Percentiles rank a stretch among this genome's conserved stretches.
Conservation (phyloP, 2,329 filamentous ascomycete species). For the Monosporascus sp. region DNA sequence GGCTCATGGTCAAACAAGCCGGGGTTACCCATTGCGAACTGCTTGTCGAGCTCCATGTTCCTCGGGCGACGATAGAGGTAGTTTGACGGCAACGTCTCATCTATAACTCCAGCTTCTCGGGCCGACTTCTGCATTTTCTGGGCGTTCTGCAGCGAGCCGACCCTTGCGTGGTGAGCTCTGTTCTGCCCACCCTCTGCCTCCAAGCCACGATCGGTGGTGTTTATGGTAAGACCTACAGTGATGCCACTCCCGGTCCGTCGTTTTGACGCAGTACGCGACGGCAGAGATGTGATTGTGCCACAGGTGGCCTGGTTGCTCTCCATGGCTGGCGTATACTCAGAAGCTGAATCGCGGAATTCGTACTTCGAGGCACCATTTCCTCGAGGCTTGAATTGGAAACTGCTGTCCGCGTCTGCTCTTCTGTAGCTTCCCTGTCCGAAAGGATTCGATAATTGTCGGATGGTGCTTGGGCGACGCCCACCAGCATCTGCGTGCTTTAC, state of each 20-base stretch:
- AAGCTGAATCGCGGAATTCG: slow-evolving; percentile 25
- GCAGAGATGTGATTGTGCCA: slow-evolving; percentile 4
- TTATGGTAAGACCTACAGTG: not conserved
- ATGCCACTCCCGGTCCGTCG: not conserved
- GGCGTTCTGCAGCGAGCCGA: too few relatives aligned
- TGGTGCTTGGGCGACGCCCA: not conserved
- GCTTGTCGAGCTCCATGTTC: not conserved
- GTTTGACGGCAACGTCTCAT: slow-evolving; percentile 6
- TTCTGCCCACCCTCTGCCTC: too few relatives aligned
- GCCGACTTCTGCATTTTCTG: too few relatives aligned
- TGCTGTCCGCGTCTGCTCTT: slow-evolving; percentile 4
- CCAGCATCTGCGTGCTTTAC: not conserved
- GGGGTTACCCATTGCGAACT: slow-evolving; percentile 6
- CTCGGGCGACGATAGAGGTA: not conserved
- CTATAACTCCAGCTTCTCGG: not conserved
- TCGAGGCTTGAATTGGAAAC: slow-evolving; percentile 12
- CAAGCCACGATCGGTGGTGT: not conserved
- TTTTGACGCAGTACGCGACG: not conserved
- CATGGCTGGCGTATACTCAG: slow-evolving; percentile 14
- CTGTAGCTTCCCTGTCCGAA: slow-evolving; percentile 7
- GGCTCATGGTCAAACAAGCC: slow-evolving; percentile 7
- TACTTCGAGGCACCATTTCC: slow-evolving; percentile 17
- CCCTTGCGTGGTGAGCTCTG: too few relatives aligned
- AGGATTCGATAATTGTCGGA: slow-evolving; percentile 11
- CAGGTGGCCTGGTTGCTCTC: slow-evolving; percentile 10